phyloP scores from a whole-genome alignment of 768 basidiomycete genomes.

The Brasilioporus rufonigricans region DNA sequence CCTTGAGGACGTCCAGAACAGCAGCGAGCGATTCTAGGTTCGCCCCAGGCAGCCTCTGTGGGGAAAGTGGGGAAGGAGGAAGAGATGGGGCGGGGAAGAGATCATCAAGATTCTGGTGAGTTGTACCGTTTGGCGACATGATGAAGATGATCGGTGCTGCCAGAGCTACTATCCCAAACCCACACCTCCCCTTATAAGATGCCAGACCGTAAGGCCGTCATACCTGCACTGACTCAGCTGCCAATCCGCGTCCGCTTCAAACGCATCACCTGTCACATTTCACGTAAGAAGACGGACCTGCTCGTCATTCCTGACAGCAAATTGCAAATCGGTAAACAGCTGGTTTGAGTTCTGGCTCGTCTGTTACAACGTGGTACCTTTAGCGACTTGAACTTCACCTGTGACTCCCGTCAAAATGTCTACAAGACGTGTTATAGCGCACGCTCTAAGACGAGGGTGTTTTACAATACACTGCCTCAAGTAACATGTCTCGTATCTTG shows the following conservation, averaged over 20 bases:
- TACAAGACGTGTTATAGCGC: too few species aligned
- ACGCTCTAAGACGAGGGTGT: too few species aligned
- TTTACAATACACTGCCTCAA: too few species aligned
- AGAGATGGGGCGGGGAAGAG: slow-evolving; percentile 28
- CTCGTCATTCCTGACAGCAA: neutral
- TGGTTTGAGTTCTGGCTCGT: too few species aligned
- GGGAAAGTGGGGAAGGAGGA: slow-evolving; percentile 25
- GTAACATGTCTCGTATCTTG: too few species aligned
- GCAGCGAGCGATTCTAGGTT: slow-evolving; percentile 20
- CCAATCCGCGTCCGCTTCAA: neutral
- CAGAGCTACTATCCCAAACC: neutral
- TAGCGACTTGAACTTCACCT: too few species aligned
- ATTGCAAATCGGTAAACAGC: neutral
- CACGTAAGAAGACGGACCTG: neutral
- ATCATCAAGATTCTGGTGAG: slow-evolving; percentile 9
- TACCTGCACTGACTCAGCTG: neutral
- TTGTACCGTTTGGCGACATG: slow-evolving; percentile 13
- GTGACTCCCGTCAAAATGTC: too few species aligned
- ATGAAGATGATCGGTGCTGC: neutral
- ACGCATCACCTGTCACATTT: neutral
- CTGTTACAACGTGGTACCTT: too few species aligned
- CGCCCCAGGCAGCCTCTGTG: slow-evolving; percentile 30
- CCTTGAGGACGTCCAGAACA: slow-evolving; percentile 39
- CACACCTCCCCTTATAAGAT: neutral
- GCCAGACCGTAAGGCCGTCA: too few species aligned